Conservation (phyloP, 2,329 filamentous ascomycete genomes). For the Davidsoniella virescens region DNA sequence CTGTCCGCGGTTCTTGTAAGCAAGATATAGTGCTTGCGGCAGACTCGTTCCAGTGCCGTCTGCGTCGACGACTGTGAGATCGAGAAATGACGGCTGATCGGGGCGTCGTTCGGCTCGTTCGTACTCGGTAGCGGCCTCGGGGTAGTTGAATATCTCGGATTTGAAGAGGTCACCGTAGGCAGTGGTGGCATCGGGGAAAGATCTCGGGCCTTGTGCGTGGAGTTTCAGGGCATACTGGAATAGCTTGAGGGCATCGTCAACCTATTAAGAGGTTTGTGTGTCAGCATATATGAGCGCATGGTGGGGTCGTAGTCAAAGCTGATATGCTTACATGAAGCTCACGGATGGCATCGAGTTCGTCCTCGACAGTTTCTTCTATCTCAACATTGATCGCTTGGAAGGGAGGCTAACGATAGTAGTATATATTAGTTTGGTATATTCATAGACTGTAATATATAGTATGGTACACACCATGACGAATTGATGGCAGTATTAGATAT, state of each 20-base stretch:
- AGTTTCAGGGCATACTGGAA: conserved; percentile 85
- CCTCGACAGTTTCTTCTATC: conserved; percentile 75
- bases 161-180: conserved; percentile 76
- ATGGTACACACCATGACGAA: not conserved
- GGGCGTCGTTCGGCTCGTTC: conserved; percentile 48
- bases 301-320: not conserved
- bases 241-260: conserved; percentile 88
- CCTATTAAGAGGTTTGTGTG: conserved; percentile 26
- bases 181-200: conserved; percentile 57
- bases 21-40: conserved; percentile 77
- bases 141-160: conserved; percentile 87
- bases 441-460: not conserved
- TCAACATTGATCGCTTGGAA: conserved; percentile 90
- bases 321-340: conserved; percentile 53
- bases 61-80: conserved; percentile 18
- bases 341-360: conserved; percentile 87
- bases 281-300: not conserved
- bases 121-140: conserved; percentile 74
- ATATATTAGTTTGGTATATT: not conserved
- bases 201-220: conserved; percentile 69
- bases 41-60: conserved; percentile 43
- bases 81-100: conserved; percentile 26
- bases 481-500: not conserved
- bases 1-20: conserved; percentile 90
- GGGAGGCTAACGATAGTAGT: conserved; percentile 30